Evolutionary conservation across 805 yeast species (phyloP).

Genomic region (Lipomyces spencermartinsiae): DNA sequence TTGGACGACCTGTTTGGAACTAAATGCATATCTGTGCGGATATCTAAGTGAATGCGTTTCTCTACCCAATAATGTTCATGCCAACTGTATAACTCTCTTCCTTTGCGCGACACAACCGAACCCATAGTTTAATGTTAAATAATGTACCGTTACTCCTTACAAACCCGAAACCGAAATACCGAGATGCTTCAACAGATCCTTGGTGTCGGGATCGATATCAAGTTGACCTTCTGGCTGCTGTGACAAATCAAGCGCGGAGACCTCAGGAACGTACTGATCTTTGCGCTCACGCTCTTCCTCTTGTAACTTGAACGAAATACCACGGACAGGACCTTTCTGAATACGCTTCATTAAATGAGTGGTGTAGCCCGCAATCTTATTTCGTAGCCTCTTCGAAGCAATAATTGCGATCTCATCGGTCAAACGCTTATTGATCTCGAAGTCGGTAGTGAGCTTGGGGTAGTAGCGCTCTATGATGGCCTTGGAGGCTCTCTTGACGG

Average conservation of each 20-base stretch:
- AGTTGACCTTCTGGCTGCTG: slow-evolving; percentile 89
- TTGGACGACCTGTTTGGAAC: too few species aligned
- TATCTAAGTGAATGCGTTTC: not conserved
- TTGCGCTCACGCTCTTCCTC: slow-evolving; percentile 99
- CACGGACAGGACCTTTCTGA: slow-evolving; percentile 99
- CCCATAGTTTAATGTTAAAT: not conserved
- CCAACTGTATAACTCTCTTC: not conserved
- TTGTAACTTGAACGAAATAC: slow-evolving; percentile 99
- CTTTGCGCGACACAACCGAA: not conserved
- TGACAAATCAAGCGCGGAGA: slow-evolving; percentile 98
- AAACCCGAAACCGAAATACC: slow-evolving; percentile 51
- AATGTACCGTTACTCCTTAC: not conserved
- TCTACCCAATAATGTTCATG: not conserved
- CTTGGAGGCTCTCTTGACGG: slow-evolving; percentile 99
- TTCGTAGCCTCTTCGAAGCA: slow-evolving; percentile 99
- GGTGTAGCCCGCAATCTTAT: slow-evolving; percentile 99
- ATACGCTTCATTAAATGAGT: slow-evolving; percentile 99
- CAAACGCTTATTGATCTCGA: slow-evolving; percentile 99
- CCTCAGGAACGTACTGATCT: slow-evolving; percentile 99
- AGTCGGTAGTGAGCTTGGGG: slow-evolving; percentile 99
- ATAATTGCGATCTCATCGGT: slow-evolving; percentile 98
- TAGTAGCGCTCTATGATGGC: slow-evolving; percentile 99
- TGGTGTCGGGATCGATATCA: slow-evolving; percentile 96
- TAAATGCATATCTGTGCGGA: not conserved
- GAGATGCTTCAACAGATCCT: slow-evolving; percentile 89